Evolutionary conservation across 148 eudicot species (phyloP).

Genomic region (Vaccinium macrocarpon): DNA sequence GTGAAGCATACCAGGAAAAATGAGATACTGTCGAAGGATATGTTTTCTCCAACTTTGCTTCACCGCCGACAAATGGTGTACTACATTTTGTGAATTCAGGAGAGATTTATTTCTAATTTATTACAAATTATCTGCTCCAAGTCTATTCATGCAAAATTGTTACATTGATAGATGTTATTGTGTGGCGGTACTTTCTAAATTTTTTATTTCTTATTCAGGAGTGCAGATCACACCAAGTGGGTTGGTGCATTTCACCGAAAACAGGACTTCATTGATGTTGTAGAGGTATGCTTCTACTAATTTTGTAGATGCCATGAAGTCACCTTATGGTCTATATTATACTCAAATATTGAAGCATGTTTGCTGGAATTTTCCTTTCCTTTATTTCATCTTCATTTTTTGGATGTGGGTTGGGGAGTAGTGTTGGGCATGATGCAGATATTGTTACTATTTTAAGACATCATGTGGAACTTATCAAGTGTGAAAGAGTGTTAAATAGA

Average conservation of each 20-base stretch:
- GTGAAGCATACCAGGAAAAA: background rate
- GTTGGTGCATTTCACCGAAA: conserved; percentile 76
- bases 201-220: conserved; percentile 44
- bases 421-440: background rate
- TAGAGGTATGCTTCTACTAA: conserved; percentile 54
- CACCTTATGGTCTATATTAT: background rate
- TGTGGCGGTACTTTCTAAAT: background rate
- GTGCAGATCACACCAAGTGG: conserved; percentile 98
- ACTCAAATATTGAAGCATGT: background rate
- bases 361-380: background rate
- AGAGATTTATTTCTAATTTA: background rate
- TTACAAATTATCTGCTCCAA: background rate
- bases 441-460: background rate
- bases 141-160: background rate
- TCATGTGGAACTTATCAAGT: background rate
- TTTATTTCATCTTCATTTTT: background rate
- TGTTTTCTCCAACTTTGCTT: background rate
- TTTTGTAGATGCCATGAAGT: conserved; percentile 1
- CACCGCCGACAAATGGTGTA: background rate
- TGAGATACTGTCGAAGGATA: background rate
- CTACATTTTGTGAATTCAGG: background rate
- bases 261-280: conserved; percentile 90
- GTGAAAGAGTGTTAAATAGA: background rate
- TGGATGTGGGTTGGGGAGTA: background rate
- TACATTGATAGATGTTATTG: background rate